Evolutionary conservation across 192 early-diverging fungal genomes (phyloP).

Genomic region (Paraglomus brasilianum): DNA sequence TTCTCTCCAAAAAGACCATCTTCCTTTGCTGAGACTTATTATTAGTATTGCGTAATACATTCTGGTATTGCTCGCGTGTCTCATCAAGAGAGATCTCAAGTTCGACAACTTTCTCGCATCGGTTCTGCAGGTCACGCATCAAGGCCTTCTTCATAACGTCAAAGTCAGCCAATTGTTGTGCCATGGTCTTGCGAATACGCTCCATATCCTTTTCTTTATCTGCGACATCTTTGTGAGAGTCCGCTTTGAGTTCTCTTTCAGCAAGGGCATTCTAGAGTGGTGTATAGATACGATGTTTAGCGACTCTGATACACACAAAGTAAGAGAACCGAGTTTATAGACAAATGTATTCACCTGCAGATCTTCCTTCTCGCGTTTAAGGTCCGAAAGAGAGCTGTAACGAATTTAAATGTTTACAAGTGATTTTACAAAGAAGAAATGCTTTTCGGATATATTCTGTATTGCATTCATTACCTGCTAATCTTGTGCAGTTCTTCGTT

Average conservation of each 20-base stretch:
- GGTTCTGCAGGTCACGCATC: slow-evolving; percentile 96
- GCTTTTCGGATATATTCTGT: too few relatives aligned
- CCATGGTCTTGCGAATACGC: slow-evolving; percentile 74
- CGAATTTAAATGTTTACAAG: too few relatives aligned
- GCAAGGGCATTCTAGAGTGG: slow-evolving; percentile 7
- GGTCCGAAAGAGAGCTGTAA: slow-evolving; percentile 52
- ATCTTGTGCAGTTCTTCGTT: slow-evolving; percentile 64
- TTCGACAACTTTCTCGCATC: slow-evolving; percentile 98
- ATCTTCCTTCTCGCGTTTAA: slow-evolving; percentile 61
- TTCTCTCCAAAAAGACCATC: slow-evolving; percentile 97
- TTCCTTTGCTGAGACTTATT: slow-evolving; percentile 90
- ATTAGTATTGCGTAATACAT: slow-evolving; percentile 78
- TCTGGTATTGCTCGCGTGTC: slow-evolving; percentile 89
- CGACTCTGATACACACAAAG: slow-evolving; percentile 32
- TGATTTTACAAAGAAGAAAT: too few relatives aligned
- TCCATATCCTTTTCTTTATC: slow-evolving; percentile 78
- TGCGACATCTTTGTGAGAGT: slow-evolving; percentile 44
- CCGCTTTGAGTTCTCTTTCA: slow-evolving; percentile 1
- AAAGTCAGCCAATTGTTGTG: slow-evolving; percentile 85
- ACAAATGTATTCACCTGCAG: slow-evolving; percentile 48
- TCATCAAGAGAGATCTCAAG: slow-evolving; percentile 97
- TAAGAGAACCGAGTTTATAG: not conserved
- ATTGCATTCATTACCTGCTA: slow-evolving; percentile 30
- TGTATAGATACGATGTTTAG: slow-evolving; percentile 18
- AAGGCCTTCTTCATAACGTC: slow-evolving; percentile 98